A percentile compares a stretch with the other conserved stretches of the same genome.
Evolutionary conservation across 2,329 filamentous ascomycete genomes (phyloP).

Genomic region (Trichoderma sp.): DNA sequence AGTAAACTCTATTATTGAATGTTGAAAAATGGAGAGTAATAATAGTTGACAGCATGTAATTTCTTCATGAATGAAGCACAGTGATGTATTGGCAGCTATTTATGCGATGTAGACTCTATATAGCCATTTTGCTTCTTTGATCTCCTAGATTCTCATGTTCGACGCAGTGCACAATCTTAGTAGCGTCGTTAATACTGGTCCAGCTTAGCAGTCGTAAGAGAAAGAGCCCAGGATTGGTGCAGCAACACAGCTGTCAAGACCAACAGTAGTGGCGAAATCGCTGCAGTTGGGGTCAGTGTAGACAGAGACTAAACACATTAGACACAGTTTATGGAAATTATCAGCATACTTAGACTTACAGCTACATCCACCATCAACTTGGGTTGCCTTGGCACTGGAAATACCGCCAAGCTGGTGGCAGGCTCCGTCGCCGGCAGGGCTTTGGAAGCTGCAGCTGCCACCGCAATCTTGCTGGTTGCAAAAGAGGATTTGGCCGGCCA

Average conservation of each 20-base stretch:
- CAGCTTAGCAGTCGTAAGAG: neutral
- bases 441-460: constrained; percentile 3
- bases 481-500: neutral
- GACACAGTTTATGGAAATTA: neutral
- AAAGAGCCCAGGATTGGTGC: neutral
- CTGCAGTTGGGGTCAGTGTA: neutral
- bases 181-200: neutral
- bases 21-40: neutral
- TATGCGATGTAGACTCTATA: neutral
- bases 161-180: neutral
- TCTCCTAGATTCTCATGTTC: neutral
- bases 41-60: neutral
- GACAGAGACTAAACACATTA: neutral
- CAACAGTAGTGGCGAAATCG: neutral
- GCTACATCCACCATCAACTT: neutral
- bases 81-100: neutral
- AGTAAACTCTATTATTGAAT: neutral
- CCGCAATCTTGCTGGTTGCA: neutral
- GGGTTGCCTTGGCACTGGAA: constrained; percentile 1
- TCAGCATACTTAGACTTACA: neutral
- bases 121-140: neutral
- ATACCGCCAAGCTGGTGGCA: neutral
- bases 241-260: neutral
- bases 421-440: neutral
- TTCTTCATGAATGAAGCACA: neutral